Evolutionary conservation across 306 rosid genomes (phyloP).

Genomic region (Fragaria vesca): DNA sequence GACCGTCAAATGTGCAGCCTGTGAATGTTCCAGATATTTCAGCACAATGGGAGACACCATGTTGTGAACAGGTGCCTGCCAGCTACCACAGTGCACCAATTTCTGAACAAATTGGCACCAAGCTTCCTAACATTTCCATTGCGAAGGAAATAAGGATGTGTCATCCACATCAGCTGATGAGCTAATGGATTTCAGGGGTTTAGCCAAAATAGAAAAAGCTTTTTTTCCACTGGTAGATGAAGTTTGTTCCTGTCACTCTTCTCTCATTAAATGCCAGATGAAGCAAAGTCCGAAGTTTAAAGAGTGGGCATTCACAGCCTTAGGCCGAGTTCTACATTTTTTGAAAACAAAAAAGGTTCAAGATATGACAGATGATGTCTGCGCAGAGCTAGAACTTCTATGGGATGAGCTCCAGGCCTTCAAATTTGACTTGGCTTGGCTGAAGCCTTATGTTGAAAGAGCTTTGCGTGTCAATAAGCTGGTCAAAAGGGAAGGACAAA

Average conservation of each 20-base stretch:
- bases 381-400: background rate
- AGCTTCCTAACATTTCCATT: background rate
- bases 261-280: background rate
- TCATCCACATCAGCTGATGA: background rate
- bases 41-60: background rate
- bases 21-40: background rate
- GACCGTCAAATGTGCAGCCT: background rate
- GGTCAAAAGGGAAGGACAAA: background rate
- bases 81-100: background rate
- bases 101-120: background rate
- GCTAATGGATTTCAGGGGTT: constrained; percentile 4
- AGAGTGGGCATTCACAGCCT: constrained; percentile 9
- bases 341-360: background rate
- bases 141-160: background rate
- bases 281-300: background rate
- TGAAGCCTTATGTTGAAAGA: background rate
- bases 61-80: background rate
- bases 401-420: constrained; percentile 6
- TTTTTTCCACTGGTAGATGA: background rate
- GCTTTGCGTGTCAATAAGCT: background rate
- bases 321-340: background rate
- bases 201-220: background rate
- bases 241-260: background rate
- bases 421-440: constrained; percentile 11
- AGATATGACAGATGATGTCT: background rate